Evolutionary conservation across 164 flowering plant species (phyloP), one percentile per base, ranked within the genome.

Genomic region (Malania oleifera): DNA sequence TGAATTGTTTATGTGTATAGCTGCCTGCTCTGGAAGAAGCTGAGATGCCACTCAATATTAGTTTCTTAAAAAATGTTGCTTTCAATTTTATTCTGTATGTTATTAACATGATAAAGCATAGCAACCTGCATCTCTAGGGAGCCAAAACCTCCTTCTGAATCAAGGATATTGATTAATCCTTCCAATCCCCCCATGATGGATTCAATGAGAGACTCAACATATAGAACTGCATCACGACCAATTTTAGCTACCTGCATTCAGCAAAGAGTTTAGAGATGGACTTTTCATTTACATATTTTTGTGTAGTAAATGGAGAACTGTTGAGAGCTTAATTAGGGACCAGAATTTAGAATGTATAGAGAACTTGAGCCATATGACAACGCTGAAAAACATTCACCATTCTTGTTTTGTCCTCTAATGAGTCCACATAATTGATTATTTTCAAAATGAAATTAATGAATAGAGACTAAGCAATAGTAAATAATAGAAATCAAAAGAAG

Each of bases 161-260:
- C 97, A 61, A 93, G 95, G 67, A 93, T 93, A 70, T 93, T 93
- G 44, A 93, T 85, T 54, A 93, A 68, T 22, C 99, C 99, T 73
- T 93, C 99, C 74, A 93, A 67, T 67, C 99, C 99, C 61, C 99
- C 99, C 97, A 93, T 91, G 67, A 93, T 83, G 39, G 97, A 90
- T 68, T 93, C 99, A 64, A 93, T 85, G 34, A 93, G 92, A 57
- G 97, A 93, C 52, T 93, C 99, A 45, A 93, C 99, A 73, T 93
- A 93, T 45, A 83, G 70, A 56, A 93, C 91, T 46, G 99, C 92
- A 82, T 93, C 99, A 53, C 99, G 82, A 22, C 99, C 99, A 75
- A 91, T 83, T 80, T 81, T 93, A 45, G 95, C 77, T 7, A 86
- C 75, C 98, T 93, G 88, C 45, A 63, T 54, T 39, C n/a, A 68